These are phyloP conservation scores for Penicillium hesseltinei DNA, from an alignment of 2,329 filamentous ascomycete genomes.

Conservation along the genomic window DNA sequence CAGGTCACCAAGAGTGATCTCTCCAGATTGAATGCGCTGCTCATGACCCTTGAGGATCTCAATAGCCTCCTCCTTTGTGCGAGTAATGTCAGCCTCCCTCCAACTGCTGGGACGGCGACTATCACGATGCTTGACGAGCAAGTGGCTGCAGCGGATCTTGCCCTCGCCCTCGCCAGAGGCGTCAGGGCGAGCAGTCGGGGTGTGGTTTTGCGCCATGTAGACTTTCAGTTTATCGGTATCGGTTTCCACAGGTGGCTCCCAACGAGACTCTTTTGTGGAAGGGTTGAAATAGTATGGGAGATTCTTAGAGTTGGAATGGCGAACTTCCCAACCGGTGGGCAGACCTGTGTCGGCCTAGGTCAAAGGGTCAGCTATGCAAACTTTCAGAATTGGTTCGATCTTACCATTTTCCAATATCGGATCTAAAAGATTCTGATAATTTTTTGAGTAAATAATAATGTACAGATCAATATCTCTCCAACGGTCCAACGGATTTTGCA, in stretches of 20 bases:
- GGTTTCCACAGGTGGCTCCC: slow-evolving; percentile 86
- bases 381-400: background rate
- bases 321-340: slow-evolving; percentile 87
- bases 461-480: background rate
- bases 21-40: slow-evolving; percentile 68
- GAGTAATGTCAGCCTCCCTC: slow-evolving; percentile 85
- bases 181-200: slow-evolving; percentile 37
- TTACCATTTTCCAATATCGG: slow-evolving; percentile 10
- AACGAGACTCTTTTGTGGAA: slow-evolving; percentile 80
- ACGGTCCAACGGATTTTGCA: background rate
- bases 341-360: slow-evolving; percentile 71
- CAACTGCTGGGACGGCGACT: slow-evolving; percentile 89
- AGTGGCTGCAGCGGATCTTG: slow-evolving; percentile 90
- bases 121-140: slow-evolving; percentile 89
- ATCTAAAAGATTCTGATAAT: background rate
- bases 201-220: slow-evolving; percentile 90
- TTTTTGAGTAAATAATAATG: background rate
- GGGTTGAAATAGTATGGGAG: slow-evolving; percentile 98
- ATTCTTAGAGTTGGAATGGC: slow-evolving; percentile 97
- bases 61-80: slow-evolving; percentile 82
- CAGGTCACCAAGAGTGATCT: slow-evolving; percentile 72
- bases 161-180: slow-evolving; percentile 55
- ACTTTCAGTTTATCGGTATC: slow-evolving; percentile 89
- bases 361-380: slow-evolving; percentile 1
- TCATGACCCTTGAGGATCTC: slow-evolving; percentile 74